These are phyloP conservation scores for Coemansia sp. DNA, from an alignment of 192 early-diverging fungal species.

Conservation along the genomic window DNA sequence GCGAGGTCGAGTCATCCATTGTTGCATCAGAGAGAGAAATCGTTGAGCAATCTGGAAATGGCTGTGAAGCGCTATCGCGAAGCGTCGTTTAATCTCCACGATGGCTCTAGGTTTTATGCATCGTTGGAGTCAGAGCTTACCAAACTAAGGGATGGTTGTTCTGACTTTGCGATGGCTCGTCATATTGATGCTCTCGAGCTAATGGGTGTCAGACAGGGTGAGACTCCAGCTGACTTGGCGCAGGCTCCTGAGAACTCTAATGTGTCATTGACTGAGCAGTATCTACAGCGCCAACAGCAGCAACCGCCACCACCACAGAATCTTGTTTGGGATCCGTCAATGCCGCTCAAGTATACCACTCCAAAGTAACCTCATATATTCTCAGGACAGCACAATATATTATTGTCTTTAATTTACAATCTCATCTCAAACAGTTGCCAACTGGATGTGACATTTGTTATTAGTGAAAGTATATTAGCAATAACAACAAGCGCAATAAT, in stretches of 20 bases:
- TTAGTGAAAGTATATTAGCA: too few species aligned
- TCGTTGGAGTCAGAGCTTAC: slow-evolving; percentile 65
- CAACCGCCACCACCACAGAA: slow-evolving; percentile 11
- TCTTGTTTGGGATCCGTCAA: slow-evolving; percentile 42
- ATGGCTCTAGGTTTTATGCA: slow-evolving; percentile 74
- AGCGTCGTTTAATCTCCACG: slow-evolving; percentile 69
- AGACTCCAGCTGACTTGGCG: slow-evolving; percentile 23
- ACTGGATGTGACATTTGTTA: too few species aligned
- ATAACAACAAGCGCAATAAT: too few species aligned
- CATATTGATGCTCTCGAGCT: slow-evolving; percentile 64
- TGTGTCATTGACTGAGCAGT: slow-evolving; percentile 4
- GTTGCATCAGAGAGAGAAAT: slow-evolving; percentile 70
- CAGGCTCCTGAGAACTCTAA: slow-evolving; percentile 11
- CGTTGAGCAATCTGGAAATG: slow-evolving; percentile 72
- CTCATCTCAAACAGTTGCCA: too few species aligned
- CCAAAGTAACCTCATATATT: slow-evolving; percentile 12
- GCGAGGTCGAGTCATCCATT: slow-evolving; percentile 59
- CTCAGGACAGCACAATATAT: too few species aligned
- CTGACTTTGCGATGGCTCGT: slow-evolving; percentile 70
- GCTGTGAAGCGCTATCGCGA: slow-evolving; percentile 75
- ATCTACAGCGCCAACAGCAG: slow-evolving; percentile 13
- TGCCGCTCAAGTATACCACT: slow-evolving; percentile 40
- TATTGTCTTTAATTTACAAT: background rate
- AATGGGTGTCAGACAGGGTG: slow-evolving; percentile 31
- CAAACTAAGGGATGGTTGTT: slow-evolving; percentile 61